Evolutionary conservation across 352 stramenopile genomes (phyloP).

Genomic region (Pythium insidiosum): DNA sequence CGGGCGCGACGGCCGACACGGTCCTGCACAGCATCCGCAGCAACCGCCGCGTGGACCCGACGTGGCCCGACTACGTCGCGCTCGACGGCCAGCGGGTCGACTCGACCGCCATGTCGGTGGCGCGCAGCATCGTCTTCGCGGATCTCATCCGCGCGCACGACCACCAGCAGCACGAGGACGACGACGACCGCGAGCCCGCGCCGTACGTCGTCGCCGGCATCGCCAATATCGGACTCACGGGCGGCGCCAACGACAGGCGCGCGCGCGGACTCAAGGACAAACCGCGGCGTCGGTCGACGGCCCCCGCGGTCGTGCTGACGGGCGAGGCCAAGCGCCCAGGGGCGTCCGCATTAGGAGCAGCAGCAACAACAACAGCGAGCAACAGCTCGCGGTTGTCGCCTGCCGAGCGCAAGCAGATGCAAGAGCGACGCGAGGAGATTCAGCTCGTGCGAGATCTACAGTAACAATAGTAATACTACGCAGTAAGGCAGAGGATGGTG

Average conservation of each 20-base stretch:
- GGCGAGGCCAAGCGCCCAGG: neutral
- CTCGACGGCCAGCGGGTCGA: conserved; percentile 55
- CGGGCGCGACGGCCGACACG: conserved; percentile 52
- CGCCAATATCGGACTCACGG: conserved; percentile 44
- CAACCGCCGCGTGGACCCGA: conserved; percentile 58
- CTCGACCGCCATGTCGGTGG: conserved; percentile 52
- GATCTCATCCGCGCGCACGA: conserved; percentile 44
- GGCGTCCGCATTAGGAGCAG: neutral
- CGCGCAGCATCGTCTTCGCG: conserved; percentile 65
- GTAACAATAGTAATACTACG: conserved; percentile 1
- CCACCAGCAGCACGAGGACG: conserved; percentile 20
- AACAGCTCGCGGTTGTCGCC: conserved; percentile 17
- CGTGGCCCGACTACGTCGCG: conserved; percentile 43
- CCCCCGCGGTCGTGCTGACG: conserved; percentile 9
- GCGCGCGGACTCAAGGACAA: too few relatives aligned
- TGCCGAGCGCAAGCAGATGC: conserved; percentile 32
- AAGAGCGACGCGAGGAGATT: conserved; percentile 41
- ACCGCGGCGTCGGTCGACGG: conserved; percentile 18
- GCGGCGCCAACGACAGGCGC: conserved; percentile 7
- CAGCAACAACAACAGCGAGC: conserved; percentile 3
- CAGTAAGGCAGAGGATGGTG: too few relatives aligned
- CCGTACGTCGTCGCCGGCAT: conserved; percentile 43
- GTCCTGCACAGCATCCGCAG: conserved; percentile 59
- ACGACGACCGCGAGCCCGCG: conserved; percentile 8
- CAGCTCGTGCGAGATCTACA: conserved; percentile 47